Evolutionary conservation across 768 basidiomycete genomes (phyloP).

Genomic region (Auricularia cornea): DNA sequence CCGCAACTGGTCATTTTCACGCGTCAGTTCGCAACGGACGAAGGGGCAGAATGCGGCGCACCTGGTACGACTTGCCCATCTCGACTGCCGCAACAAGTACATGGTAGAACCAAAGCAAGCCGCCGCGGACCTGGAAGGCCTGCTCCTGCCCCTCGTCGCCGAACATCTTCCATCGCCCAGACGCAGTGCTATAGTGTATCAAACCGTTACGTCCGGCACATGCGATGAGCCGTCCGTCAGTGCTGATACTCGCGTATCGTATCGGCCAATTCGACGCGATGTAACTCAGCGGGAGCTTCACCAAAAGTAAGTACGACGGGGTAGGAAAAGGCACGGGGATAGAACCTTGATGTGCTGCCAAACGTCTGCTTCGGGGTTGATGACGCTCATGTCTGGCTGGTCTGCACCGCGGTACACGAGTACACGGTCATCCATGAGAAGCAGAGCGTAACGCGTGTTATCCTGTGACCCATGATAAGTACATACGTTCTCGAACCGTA

Average conservation of each 20-base stretch:
- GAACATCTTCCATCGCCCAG: constrained; percentile 93
- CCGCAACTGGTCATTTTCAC: constrained; percentile 52
- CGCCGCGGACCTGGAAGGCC: constrained; percentile 80
- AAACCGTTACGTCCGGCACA: constrained; percentile 87
- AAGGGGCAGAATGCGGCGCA: constrained; percentile 20
- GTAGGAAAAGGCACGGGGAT: too few species aligned
- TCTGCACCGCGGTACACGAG: constrained; percentile 93
- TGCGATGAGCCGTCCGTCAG: constrained; percentile 85
- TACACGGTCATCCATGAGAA: constrained; percentile 91
- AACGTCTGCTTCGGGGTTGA: constrained; percentile 95
- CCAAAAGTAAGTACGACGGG: too few species aligned
- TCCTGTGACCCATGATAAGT: constrained; percentile 43
- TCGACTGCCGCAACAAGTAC: constrained; percentile 89
- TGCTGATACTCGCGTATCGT: constrained; percentile 81
- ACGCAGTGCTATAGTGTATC: constrained; percentile 87
- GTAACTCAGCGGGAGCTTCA: constrained; percentile 85
- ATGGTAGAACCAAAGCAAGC: constrained; percentile 93
- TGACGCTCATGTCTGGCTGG: constrained; percentile 96
- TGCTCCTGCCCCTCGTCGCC: constrained; percentile 74
- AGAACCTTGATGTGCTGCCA: constrained; percentile 94
- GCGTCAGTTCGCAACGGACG: neutral
- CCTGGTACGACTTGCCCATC: constrained; percentile 69
- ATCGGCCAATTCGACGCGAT: constrained; percentile 90
- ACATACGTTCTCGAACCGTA: neutral
- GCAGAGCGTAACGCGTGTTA: constrained; percentile 90